A percentile compares a stretch with the other conserved stretches of the same genome.
phyloP scores from a whole-genome alignment of 2,329 filamentous ascomycete genomes.

The Trichophyton benhamiae region DNA sequence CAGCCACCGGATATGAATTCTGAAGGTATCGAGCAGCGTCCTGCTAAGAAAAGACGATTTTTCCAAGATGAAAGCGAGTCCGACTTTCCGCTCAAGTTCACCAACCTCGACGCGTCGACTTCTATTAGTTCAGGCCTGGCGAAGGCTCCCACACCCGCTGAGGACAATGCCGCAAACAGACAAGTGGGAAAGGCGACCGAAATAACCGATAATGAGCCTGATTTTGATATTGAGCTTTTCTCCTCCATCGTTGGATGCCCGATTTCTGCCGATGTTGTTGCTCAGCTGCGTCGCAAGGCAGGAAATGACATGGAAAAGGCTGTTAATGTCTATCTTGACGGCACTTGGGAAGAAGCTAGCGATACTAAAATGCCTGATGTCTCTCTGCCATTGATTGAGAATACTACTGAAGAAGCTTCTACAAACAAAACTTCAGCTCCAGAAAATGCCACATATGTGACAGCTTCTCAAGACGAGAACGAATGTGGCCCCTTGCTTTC shows the following conservation, averaged over 20 bases:
- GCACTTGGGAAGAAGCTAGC: conserved; percentile 42
- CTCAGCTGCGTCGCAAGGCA: conserved; percentile 38
- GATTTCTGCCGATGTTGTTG: conserved; percentile 34
- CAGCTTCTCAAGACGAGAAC: background rate
- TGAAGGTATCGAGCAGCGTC: conserved; percentile 39
- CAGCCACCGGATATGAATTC: conserved; percentile 22
- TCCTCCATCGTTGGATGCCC: conserved; percentile 46
- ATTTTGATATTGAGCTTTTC: conserved; percentile 46
- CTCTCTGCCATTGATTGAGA: background rate
- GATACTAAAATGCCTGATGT: background rate
- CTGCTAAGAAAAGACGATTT: conserved; percentile 51
- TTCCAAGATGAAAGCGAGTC: conserved; percentile 40
- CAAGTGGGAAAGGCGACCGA: background rate
- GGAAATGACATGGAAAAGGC: conserved; percentile 46
- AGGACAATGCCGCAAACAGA: background rate
- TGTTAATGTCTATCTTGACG: conserved; percentile 54
- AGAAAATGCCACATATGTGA: background rate
- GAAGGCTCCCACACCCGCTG: background rate
- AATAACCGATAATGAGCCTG: conserved; percentile 10
- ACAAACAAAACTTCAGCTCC: background rate
- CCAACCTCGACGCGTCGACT: conserved; percentile 6
- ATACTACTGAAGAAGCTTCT: background rate
- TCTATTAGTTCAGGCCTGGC: no score
- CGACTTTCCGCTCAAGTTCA: background rate
- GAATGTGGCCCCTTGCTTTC: conserved; percentile 10